Base-by-base conservation (phyloP, 495 filamentous ascomycete species). In the Lophiotrema nucula region DNA sequence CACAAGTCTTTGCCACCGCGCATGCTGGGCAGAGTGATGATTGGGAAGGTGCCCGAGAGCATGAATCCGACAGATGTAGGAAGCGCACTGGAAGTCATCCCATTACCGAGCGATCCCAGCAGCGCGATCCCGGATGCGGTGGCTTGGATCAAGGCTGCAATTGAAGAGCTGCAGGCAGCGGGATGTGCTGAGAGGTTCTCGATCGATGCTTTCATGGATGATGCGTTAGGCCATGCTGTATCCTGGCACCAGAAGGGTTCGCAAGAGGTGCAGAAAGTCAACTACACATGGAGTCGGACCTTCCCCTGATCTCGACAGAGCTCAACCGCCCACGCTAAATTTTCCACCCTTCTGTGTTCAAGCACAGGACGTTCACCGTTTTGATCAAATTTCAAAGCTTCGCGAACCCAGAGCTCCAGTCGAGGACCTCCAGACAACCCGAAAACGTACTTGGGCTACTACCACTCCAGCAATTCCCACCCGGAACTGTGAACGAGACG, bases 201-300 rank as follows among this genome's bases (percentile, higher is more conserved):
- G 12, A 31, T 53, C 18, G 56, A 60, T 2, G 16, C 18, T 12
- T 53, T 60, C 16, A 47, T 60, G 3, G 27, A 27, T 2, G 56
- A 60, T 39, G 56, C 56, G 23, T n/a, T 50, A 10, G 21, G 2
- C 19, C 15, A 46, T 25, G 47, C 47, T 38, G 28, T 25, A 13
- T 31, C 2, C 28, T 52, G 37, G 47, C 26, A 24, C n/a, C 25
- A 10, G 27, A 52, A 52, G 24, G 41, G 31, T 8, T 16, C 21
- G 16, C 18, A 26, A 23, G 39, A 47, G 26, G 37, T 16, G 37
- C 15, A 46, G 47, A 60, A 53, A 41, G 19, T 60, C 22, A 60
- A 60, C 28, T 60, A 60, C 47, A 60, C 56, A 1, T 53, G 56
- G 56, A 60, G 56, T 47, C 3, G 56, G 26, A 60, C 56, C 5